A percentile compares a stretch with the other conserved stretches of the same genome.
Conservation (phyloP, 2,329 filamentous ascomycete species). For the Neurospora sp. region DNA sequence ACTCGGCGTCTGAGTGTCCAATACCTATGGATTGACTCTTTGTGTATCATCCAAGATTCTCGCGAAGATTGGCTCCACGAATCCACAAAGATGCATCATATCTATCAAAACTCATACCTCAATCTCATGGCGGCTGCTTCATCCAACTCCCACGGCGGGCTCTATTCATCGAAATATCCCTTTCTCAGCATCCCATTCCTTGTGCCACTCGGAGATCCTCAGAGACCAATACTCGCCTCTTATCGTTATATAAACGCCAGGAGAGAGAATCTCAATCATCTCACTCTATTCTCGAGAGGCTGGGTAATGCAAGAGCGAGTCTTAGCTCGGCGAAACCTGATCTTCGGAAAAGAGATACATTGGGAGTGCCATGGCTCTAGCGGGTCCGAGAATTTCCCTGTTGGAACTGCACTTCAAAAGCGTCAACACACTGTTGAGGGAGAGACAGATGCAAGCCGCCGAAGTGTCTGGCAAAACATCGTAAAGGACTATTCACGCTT, state of each 20-base stretch:
- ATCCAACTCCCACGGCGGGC: not conserved
- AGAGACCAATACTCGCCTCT: not conserved
- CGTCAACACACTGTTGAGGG: not conserved
- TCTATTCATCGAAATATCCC: not conserved
- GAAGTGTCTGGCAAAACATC: not conserved
- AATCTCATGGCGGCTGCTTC: slow-evolving; percentile 4
- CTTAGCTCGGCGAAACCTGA: not conserved
- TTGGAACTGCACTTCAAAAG: not conserved
- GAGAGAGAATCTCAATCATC: not conserved
- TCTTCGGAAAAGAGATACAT: not conserved
- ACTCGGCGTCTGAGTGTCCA: slow-evolving; percentile 1
- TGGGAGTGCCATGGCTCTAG: not conserved
- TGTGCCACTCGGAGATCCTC: not conserved
- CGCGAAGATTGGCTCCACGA: slow-evolving; percentile 5
- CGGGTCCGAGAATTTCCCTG: not conserved
- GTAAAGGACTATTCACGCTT: slow-evolving; percentile 4
- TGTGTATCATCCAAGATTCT: slow-evolving; percentile 12
- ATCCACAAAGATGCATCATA: slow-evolving; percentile 6
- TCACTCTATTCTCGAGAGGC: not conserved
- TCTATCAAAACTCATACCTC: slow-evolving; percentile 5
- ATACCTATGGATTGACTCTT: slow-evolving; percentile 13
- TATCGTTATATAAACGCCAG: not conserved
- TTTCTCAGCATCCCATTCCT: not conserved
- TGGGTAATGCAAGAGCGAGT: not conserved
- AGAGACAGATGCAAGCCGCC: not conserved